Evolutionary conservation across 805 yeast species (phyloP).

Genomic region (Candida berthetii): DNA sequence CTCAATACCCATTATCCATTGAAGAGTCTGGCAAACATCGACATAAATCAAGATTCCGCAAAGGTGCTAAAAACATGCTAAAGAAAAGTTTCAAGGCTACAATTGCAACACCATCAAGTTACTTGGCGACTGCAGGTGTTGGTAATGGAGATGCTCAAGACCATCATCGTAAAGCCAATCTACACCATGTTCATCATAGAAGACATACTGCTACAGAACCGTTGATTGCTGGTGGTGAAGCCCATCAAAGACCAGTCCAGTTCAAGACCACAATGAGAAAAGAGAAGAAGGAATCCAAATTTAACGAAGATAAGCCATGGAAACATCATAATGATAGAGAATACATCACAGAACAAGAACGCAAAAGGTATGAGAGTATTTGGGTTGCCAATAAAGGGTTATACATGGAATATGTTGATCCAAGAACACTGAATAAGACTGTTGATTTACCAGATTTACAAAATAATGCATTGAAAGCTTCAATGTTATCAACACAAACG

Average conservation of each 20-base stretch:
- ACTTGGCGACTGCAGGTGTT: not conserved
- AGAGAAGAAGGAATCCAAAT: conserved; percentile 28
- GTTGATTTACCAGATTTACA: conserved; percentile 16
- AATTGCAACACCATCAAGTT: not conserved
- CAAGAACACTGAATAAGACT: conserved; percentile 7
- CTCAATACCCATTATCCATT: conserved; percentile 13
- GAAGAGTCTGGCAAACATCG: conserved; percentile 6
- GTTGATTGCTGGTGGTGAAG: not conserved
- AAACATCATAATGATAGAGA: conserved; percentile 66
- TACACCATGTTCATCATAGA: not conserved
- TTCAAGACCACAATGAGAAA: conserved; percentile 20
- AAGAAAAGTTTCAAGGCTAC: conserved; percentile 15
- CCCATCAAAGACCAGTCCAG: conserved; percentile 13
- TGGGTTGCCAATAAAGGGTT: conserved; percentile 86
- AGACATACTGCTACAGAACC: not conserved
- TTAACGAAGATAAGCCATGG: conserved; percentile 93
- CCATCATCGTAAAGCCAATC: not conserved
- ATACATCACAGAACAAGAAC: conserved; percentile 53
- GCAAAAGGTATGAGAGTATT: conserved; percentile 86
- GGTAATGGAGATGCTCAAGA: not conserved
- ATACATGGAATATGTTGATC: conserved; percentile 34
- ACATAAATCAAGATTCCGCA: conserved; percentile 10
- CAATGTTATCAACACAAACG: conserved; percentile 20
- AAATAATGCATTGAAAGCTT: conserved; percentile 18
- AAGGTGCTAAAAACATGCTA: conserved; percentile 16